A percentile compares a stretch with the other conserved stretches of the same genome.
phyloP scores from a whole-genome alignment of 805 yeast species.

The Pichia gijzeniarum region DNA sequence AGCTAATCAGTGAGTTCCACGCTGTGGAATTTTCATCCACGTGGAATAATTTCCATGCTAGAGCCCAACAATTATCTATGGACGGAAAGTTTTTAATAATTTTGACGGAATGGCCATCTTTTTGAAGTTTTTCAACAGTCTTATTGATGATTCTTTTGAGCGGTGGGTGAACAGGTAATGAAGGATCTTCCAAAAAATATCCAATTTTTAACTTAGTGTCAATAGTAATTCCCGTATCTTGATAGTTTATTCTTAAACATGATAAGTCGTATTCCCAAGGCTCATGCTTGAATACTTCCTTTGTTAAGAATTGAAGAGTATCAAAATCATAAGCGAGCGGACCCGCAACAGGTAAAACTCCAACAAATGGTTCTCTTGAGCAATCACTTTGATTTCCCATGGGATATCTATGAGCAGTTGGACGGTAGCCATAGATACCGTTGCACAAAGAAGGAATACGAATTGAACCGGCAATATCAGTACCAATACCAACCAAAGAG shows the following conservation, averaged over 20 bases:
- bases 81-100: neutral
- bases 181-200: conserved; percentile 54
- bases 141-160: conserved; percentile 40
- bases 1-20: neutral
- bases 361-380: conserved; percentile 57
- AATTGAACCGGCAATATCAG: conserved; percentile 67
- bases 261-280: conserved; percentile 51
- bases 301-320: conserved; percentile 64
- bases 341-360: conserved; percentile 53
- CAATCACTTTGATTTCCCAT: conserved; percentile 41
- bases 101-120: neutral
- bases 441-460: conserved; percentile 42
- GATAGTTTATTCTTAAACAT: conserved; percentile 47
- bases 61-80: neutral
- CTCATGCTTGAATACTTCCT: conserved; percentile 44
- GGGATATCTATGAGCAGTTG: conserved; percentile 49
- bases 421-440: conserved; percentile 55
- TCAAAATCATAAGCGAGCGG: conserved; percentile 60
- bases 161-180: conserved; percentile 66
- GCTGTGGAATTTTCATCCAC: neutral
- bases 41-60: conserved; percentile 1
- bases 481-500: conserved; percentile 50
- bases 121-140: neutral
- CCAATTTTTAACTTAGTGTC: conserved; percentile 48
- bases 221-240: conserved; percentile 32